phyloP scores from a whole-genome alignment of 441 rosid genomes.

The Manihot esculenta region DNA sequence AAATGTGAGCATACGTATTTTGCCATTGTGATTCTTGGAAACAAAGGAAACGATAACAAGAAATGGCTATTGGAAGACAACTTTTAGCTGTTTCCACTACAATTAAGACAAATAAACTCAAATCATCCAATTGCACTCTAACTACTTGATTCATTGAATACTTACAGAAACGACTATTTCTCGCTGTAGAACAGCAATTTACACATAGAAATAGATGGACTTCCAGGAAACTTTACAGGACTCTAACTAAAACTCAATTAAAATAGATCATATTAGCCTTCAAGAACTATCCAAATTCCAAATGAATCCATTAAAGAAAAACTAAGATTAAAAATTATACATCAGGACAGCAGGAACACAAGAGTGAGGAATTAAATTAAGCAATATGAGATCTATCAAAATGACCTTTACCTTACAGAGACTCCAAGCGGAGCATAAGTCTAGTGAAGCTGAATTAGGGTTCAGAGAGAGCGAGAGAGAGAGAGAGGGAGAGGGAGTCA shows the following conservation, averaged over 20 bases:
- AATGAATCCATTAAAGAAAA: neutral
- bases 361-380: neutral
- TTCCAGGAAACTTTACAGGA: neutral
- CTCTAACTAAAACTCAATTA: neutral
- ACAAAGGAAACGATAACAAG: neutral
- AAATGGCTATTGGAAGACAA: conserved; percentile 1
- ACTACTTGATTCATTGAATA: neutral
- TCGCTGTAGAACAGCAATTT: neutral
- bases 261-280: neutral
- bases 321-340: neutral
- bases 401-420: conserved; percentile 19
- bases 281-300: neutral
- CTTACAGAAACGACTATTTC: neutral
- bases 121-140: neutral
- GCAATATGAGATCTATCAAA: conserved; percentile 20
- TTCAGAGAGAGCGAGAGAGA: neutral
- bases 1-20: too few relatives aligned
- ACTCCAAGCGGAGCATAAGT: conserved; percentile 6
- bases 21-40: neutral
- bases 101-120: neutral
- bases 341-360: neutral
- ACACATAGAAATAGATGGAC: neutral
- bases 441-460: conserved; percentile 17
- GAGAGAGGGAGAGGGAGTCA: neutral
- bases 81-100: conserved; percentile 14